Conservation (phyloP, 2,329 filamentous ascomycete species). For the Trichoderma pleuroti region DNA sequence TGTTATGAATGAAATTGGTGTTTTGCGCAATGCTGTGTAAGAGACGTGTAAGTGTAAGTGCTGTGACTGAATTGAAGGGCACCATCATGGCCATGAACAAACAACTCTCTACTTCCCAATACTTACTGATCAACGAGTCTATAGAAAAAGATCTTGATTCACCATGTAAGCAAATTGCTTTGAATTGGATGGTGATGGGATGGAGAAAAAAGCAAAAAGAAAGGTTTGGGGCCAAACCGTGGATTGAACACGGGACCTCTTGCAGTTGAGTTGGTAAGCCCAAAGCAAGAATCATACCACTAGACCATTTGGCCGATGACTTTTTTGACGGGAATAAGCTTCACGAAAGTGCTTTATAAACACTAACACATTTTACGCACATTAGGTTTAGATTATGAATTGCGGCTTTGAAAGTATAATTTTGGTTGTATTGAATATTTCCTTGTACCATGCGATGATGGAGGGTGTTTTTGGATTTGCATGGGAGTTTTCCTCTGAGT, state of each 20-base stretch:
- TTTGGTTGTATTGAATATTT: background rate
- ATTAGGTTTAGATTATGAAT: background rate
- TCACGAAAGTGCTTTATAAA: background rate
- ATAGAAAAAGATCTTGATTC: background rate
- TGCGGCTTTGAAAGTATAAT: too few species aligned
- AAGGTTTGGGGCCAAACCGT: constrained; percentile 23
- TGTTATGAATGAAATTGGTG: background rate
- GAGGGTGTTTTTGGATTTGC: background rate
- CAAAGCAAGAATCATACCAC: constrained; percentile 22
- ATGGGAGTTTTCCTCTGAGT: fast-evolving
- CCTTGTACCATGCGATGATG: background rate
- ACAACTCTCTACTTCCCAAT: background rate
- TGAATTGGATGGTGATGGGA: background rate
- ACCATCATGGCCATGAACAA: background rate
- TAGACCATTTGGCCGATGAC: constrained; percentile 20
- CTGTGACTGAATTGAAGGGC: background rate
- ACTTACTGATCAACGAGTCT: background rate
- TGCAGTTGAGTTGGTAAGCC: constrained; percentile 17
- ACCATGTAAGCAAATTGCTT: background rate
- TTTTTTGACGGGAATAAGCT: background rate
- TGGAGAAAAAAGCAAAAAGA: constrained; percentile 21
- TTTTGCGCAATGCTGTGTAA: background rate
- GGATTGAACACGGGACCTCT: constrained; percentile 22
- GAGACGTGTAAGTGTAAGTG: too few species aligned
- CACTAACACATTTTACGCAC: too few species aligned